Base-by-base conservation (phyloP, 306 rosid species). In the Ammopiptanthus mongolicus region DNA sequence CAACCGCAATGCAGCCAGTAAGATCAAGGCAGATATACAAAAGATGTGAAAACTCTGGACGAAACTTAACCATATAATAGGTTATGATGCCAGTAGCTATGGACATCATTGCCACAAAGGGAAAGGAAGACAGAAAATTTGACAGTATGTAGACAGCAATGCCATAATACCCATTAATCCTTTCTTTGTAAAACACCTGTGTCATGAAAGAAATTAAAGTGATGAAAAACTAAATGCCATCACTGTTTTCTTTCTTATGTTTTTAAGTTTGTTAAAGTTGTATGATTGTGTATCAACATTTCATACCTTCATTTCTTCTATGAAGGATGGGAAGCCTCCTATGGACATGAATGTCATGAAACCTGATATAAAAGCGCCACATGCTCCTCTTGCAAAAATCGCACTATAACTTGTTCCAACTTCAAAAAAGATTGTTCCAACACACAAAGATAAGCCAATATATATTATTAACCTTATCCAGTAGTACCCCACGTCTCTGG, bases 281-380 rank as follows among this genome's bases (percentile, higher is more conserved):
- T 25, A 25, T 25, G 28, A 25, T 25, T 46, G 34, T 46, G 34
- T 57, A 36, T 14, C 25, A 47, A 13, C 22, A 69, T 66, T 69
- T 44, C 59, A 28, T 78, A 91, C 97, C 96, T 91, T 94, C 90
- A 94, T 87, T 82, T 94, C 98, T 82, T 94, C 98, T 22, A 94
- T 85, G 86, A 91, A 94, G 34, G 97, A 94, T 66, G 96, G 98
- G 81, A 94, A 94, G 77, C 97, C 98, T 79, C 95, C 96, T 14
- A 94, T 91, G 74, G 98, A 83, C 97, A 88, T 88, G 88, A 91
- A 94, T 58, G 97, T 90, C 98, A 94, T 91, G 88, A 90, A 94
- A 58, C 97, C 96, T 18, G 96, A 87, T 11, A 94, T 42, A 71
- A 91, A 94, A 11, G 91, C 98, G 0, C 90, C 97, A 28, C 98